Evolutionary conservation across 345 rosid genomes (phyloP).

Genomic region (Eucalyptus decipiens): DNA sequence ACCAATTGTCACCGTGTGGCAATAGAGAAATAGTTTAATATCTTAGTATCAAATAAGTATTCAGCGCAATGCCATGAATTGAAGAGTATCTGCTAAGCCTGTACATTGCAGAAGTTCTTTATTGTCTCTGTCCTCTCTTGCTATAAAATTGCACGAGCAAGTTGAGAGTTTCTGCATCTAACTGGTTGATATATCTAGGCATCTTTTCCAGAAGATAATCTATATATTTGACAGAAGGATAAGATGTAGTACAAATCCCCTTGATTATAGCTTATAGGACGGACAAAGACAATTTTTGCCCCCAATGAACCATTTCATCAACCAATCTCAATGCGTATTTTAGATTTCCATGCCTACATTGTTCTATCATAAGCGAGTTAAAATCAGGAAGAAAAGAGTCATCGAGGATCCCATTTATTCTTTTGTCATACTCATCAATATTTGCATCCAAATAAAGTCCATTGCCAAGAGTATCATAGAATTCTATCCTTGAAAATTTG

Average conservation of each 20-base stretch:
- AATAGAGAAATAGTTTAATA: too few species aligned
- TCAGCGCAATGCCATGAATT: too few species aligned
- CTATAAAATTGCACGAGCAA: constrained; percentile 46
- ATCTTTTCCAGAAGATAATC: constrained; percentile 26
- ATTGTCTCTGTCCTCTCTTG: constrained; percentile 32
- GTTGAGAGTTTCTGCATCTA: constrained; percentile 44
- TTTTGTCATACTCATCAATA: constrained; percentile 42
- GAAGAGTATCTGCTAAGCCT: too few species aligned
- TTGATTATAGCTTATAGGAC: constrained; percentile 26
- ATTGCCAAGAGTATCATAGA: constrained; percentile 70
- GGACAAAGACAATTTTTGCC: constrained; percentile 42
- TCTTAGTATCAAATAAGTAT: too few species aligned
- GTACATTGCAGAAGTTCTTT: too few species aligned
- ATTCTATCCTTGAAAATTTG: constrained; percentile 42
- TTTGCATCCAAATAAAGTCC: constrained; percentile 70
- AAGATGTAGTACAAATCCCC: constrained; percentile 19
- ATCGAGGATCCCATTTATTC: constrained; percentile 25
- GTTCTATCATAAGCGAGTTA: constrained; percentile 25
- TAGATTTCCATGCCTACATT: constrained; percentile 20
- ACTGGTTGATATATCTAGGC: constrained; percentile 39
- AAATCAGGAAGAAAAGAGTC: constrained; percentile 42
- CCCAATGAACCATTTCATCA: constrained; percentile 61
- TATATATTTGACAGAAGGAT: constrained; percentile 21
- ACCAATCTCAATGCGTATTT: constrained; percentile 22
- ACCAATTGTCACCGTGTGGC: too few species aligned